phyloP scores from a whole-genome alignment of 2,329 filamentous ascomycete species.

The Incumbomyces delicatus region DNA sequence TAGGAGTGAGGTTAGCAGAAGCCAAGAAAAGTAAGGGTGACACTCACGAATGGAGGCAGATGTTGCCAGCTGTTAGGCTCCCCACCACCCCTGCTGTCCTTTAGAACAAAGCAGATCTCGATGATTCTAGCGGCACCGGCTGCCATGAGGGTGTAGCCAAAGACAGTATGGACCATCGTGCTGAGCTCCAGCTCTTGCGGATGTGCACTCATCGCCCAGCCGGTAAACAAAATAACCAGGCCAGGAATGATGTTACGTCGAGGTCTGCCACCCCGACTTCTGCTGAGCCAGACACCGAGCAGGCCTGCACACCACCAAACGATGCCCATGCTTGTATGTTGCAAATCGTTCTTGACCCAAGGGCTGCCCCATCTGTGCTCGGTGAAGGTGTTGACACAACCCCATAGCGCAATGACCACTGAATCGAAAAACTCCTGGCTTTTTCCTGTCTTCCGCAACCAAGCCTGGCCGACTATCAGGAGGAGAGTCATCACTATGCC shows the following conservation, averaged over 20 bases:
- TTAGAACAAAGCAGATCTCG: slow-evolving; percentile 80
- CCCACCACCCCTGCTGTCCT: slow-evolving; percentile 59
- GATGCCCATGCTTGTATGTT: slow-evolving; percentile 99
- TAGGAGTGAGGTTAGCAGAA: slow-evolving; percentile 31
- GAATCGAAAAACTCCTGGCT: slow-evolving; percentile 98
- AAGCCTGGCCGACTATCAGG: slow-evolving; percentile 77
- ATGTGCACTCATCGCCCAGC: slow-evolving; percentile 91
- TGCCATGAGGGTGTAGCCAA: slow-evolving; percentile 92
- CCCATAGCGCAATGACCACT: slow-evolving; percentile 83
- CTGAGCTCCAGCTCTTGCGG: slow-evolving; percentile 76
- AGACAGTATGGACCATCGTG: slow-evolving; percentile 77
- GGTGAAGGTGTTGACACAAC: slow-evolving; percentile 95
- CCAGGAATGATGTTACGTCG: slow-evolving; percentile 89
- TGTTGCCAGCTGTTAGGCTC: slow-evolving; percentile 66
- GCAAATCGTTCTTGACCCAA: slow-evolving; percentile 90
- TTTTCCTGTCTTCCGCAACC: slow-evolving; percentile 70
- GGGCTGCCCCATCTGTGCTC: slow-evolving; percentile 85
- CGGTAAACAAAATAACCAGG: slow-evolving; percentile 83
- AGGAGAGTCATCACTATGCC: slow-evolving; percentile 79
- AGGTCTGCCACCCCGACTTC: slow-evolving; percentile 69
- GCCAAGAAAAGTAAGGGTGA: slow-evolving; percentile 8
- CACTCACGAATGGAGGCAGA: slow-evolving; percentile 58
- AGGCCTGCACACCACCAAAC: slow-evolving; percentile 96
- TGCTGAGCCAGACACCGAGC: slow-evolving; percentile 83
- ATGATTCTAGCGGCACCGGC: slow-evolving; percentile 76